Base-by-base conservation (phyloP, 208 protist species). In the Leishmania tropica region DNA sequence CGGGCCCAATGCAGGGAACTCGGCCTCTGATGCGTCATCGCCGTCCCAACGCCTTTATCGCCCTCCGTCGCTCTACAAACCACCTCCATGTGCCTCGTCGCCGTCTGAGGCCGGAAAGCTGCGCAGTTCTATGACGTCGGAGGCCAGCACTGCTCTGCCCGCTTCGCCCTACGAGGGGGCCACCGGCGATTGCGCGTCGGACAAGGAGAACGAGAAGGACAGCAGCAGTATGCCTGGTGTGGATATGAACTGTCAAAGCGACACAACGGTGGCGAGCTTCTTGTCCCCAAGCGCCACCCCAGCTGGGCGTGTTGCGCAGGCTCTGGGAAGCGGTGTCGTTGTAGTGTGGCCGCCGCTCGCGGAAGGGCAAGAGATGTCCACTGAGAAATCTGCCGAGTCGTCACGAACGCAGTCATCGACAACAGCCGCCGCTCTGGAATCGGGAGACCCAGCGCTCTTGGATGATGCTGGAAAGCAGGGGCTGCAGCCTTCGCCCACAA, bases 291-390 rank as follows among this genome's bases (percentile, higher is more conserved):
- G n/a, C 31, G 2, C 73, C 28, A 62, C 51, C 51, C 51, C 21
- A 45, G 31, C 13, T 40, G 73, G 51, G 17, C 58, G 4, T 1
- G 24, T 47, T 35, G 24, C 51, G 48, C 73, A 76, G 71, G 81
- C 81, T 21, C 56, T 85, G 28, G 76, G 81, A 45, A 78, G 81
- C n/a, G 81, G 81, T n/a, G 64, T 45, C 5, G 81, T 85, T 17
- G 56, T 76, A 13, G 76, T 85, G 40, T 76, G 78, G 70, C 24
- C 64, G 40, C 72, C 53, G 47, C 45, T 67, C 31, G n/a, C 35
- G 11, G 56, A 47, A 31, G 28, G 51, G 45, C 24, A 71, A 58
- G 78, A n/a, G 48, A 21, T 31, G 67, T 4, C 7, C 3, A 28
- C 65, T 51, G 24, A 11, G 19, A 45, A 64, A 53, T 28, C 24